Evolutionary conservation across 2,329 filamentous ascomycete species (phyloP).

Genomic region (Neocucurbitaria cava): DNA sequence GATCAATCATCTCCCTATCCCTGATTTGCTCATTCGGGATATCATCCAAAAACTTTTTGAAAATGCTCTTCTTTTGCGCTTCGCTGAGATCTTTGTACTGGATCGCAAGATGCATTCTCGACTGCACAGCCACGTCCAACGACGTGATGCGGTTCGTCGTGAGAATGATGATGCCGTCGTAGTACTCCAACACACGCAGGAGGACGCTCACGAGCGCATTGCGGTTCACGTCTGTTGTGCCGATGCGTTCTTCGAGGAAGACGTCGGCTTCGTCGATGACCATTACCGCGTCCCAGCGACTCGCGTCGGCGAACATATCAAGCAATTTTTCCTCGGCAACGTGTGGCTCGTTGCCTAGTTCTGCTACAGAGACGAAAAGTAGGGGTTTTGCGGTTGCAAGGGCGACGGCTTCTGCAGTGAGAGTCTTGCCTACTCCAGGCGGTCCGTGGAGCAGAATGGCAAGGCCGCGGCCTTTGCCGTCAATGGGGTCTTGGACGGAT

Average conservation of each 20-base stretch:
- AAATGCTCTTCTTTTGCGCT: neutral
- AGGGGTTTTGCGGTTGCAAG: slow-evolving; percentile 7
- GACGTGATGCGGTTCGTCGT: slow-evolving; percentile 51
- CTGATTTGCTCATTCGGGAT: neutral
- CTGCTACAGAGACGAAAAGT: neutral
- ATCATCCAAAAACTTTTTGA: neutral
- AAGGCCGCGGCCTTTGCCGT: slow-evolving; percentile 43
- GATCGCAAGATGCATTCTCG: slow-evolving; percentile 16
- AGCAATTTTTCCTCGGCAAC: slow-evolving; percentile 6
- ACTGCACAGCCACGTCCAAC: slow-evolving; percentile 51
- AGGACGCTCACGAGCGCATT: slow-evolving; percentile 33
- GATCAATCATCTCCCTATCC: neutral
- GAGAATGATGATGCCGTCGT: slow-evolving; percentile 53
- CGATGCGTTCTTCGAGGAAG: slow-evolving; percentile 59
- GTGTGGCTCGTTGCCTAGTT: neutral
- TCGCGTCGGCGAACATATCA: slow-evolving; percentile 5
- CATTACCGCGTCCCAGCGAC: slow-evolving; percentile 60
- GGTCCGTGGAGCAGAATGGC: slow-evolving; percentile 24
- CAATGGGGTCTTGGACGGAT: slow-evolving; percentile 34
- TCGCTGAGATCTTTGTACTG: neutral
- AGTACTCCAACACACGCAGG: slow-evolving; percentile 53
- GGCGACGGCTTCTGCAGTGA: slow-evolving; percentile 20
- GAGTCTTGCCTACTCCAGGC: slow-evolving; percentile 26
- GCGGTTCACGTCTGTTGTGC: slow-evolving; percentile 19
- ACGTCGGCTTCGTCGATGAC: slow-evolving; percentile 51